Base-by-base conservation (phyloP, 148 eudicot genomes). In the Mesembryanthemum crystallinum region DNA sequence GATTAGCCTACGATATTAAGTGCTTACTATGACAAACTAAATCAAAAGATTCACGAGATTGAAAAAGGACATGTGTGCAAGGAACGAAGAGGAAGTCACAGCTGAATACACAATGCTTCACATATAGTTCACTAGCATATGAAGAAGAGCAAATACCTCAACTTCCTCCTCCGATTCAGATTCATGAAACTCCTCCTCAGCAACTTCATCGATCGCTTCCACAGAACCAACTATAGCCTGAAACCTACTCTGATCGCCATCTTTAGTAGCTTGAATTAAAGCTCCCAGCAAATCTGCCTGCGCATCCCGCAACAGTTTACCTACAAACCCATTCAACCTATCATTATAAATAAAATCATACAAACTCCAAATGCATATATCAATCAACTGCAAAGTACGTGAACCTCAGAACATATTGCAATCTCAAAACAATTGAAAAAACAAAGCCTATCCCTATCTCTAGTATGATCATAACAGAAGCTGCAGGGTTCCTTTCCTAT, bases 191-290 rank as follows among this genome's bases (percentile, higher is more conserved):
- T 62, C 83, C 52, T 82, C 85, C 54, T 89, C 86, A 52, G 70
- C 83, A 33, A 74, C 87, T 67, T 79, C 76, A 29, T 55, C 77
- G 32, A 15, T 78, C 57, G 9, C 52, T 65, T 68, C 52, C 21
- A 75, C 82, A 45, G 86, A 64, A 75, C 82, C 87, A 70, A 80
- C 82, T 74, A 92, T 74, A 60, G 83, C 81, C 80, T 80, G 87
- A 69, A 92, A 77, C 77, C 81, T 90, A 42, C 80, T 79, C 33
- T 75, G 77, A 79, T 94, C 96, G 20, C 96, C 95, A 64, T 88
- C 98, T 83, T 90, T 92, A 65, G 92, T 90, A 60, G 97, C 97
- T 83, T 89, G 88, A 77, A 92, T 92, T 28, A 92, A 79, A 75
- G 86, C 88, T 78, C 83, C 90, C 85, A 94, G 87, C 82, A 94